These are phyloP conservation scores for Aschersonia sp. DNA, from an alignment of 2,329 filamentous ascomycete genomes.

Conservation along the genomic window DNA sequence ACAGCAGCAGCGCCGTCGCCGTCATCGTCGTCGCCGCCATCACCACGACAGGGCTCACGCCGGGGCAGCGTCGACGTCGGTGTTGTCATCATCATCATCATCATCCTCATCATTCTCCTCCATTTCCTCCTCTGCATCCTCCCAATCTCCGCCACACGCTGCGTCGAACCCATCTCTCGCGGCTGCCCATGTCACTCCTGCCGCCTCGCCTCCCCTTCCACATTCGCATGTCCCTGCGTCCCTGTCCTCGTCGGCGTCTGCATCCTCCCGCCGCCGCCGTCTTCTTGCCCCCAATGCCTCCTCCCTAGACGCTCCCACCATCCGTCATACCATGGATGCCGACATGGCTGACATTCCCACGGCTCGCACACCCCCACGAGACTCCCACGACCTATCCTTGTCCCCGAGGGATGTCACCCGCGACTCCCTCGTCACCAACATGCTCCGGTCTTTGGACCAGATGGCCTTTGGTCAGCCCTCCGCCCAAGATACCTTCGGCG, in stretches of 20 bases:
- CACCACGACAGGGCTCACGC: background rate
- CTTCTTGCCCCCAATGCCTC: slow-evolving; percentile 9
- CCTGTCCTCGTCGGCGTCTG: background rate
- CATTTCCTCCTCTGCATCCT: background rate
- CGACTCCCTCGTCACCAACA: slow-evolving; percentile 88
- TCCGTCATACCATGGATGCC: slow-evolving; percentile 5
- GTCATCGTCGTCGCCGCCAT: background rate
- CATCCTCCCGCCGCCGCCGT: slow-evolving; percentile 1
- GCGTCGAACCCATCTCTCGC: background rate
- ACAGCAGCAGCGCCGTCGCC: background rate
- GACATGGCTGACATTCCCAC: slow-evolving; percentile 12
- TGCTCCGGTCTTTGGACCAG: slow-evolving; percentile 85
- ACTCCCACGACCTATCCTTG: slow-evolving; percentile 79
- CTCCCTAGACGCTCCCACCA: slow-evolving; percentile 8
- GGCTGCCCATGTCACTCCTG: background rate
- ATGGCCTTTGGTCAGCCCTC: slow-evolving; percentile 42
- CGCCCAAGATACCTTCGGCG: slow-evolving; percentile 1
- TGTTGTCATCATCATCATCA: background rate
- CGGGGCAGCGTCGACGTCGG: background rate
- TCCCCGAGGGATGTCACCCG: slow-evolving; percentile 62
- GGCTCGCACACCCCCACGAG: slow-evolving; percentile 23
- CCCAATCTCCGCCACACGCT: background rate
- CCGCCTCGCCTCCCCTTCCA: background rate
- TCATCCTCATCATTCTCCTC: background rate
- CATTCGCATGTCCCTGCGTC: background rate